Evolutionary conservation across 2,329 filamentous ascomycete genomes (phyloP).

Genomic region (Aureobasidium vineae): DNA sequence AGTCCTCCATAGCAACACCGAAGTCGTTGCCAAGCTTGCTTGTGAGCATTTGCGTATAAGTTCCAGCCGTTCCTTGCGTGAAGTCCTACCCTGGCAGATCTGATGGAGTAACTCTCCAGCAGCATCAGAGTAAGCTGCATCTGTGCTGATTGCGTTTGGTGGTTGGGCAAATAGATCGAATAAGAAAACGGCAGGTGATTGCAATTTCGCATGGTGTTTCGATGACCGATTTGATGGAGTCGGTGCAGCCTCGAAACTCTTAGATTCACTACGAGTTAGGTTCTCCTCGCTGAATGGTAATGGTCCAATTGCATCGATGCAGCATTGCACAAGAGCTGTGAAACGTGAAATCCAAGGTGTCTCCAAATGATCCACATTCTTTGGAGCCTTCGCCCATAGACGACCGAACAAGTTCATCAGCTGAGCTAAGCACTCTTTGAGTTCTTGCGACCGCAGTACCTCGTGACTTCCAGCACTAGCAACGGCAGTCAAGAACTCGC

Average conservation of each 20-base stretch:
- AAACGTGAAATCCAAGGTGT: constrained; percentile 51
- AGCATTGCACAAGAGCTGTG: constrained; percentile 49
- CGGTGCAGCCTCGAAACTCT: constrained; percentile 60
- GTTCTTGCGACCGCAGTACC: constrained; percentile 82
- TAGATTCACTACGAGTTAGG: constrained; percentile 53
- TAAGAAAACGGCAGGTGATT: constrained; percentile 64
- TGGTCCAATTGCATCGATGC: constrained; percentile 52
- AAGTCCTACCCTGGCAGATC: constrained; percentile 22
- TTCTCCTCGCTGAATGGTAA: constrained; percentile 53
- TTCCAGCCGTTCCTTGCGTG: constrained; percentile 27
- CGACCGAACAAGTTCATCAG: constrained; percentile 67
- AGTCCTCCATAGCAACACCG: constrained; percentile 5
- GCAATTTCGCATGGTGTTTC: constrained; percentile 53
- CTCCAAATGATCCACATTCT: constrained; percentile 36
- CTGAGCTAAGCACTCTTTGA: constrained; percentile 72
- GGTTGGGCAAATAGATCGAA: constrained; percentile 55
- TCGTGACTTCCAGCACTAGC: constrained; percentile 75
- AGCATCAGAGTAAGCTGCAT: constrained; percentile 4
- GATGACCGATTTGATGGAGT: constrained; percentile 64
- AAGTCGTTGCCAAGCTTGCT: background rate
- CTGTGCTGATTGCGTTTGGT: constrained; percentile 6
- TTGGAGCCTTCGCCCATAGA: constrained; percentile 62
- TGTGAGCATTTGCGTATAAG: constrained; percentile 28
- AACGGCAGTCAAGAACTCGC: constrained; percentile 59
- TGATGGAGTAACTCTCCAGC: constrained; percentile 18